Conservation (phyloP, 1,284 basidiomycete genomes). For the Heterobasidion occidentale region DNA sequence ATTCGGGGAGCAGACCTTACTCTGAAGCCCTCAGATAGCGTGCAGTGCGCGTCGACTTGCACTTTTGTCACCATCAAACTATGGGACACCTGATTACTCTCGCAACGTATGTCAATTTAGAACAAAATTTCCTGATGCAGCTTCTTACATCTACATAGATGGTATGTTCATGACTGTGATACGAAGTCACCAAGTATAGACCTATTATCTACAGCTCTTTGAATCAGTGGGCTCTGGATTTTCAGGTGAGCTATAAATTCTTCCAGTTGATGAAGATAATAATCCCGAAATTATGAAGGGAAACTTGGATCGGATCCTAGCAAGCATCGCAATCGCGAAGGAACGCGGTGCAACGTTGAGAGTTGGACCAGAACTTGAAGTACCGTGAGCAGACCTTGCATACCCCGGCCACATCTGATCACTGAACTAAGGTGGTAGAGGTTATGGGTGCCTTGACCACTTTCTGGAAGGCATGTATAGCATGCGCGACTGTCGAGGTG, state of each 20-base stretch:
- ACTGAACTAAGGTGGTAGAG: conserved; percentile 35
- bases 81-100: conserved; percentile 83
- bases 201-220: conserved; percentile 54
- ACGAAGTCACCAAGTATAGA: background rate
- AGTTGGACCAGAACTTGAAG: conserved; percentile 99
- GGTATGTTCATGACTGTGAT: conserved; percentile 22
- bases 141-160: conserved; percentile 24
- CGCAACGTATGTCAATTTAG: conserved; percentile 25
- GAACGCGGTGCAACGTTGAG: conserved; percentile 83
- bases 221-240: conserved; percentile 96
- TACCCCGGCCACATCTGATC: background rate
- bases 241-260: conserved; percentile 47
- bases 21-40: too few species aligned
- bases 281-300: conserved; percentile 44
- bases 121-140: background rate
- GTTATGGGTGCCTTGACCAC: conserved; percentile 93
- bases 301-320: conserved; percentile 85
- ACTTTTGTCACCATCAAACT: background rate
- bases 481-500: background rate
- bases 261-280: too few species aligned
- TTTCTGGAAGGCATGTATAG: conserved; percentile 67
- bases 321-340: conserved; percentile 87
- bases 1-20: too few species aligned
- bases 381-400: conserved; percentile 60
- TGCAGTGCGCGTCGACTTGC: too few species aligned